Conservation (phyloP, 2,329 filamentous ascomycete genomes). For the Dactylellina drechsleri region DNA sequence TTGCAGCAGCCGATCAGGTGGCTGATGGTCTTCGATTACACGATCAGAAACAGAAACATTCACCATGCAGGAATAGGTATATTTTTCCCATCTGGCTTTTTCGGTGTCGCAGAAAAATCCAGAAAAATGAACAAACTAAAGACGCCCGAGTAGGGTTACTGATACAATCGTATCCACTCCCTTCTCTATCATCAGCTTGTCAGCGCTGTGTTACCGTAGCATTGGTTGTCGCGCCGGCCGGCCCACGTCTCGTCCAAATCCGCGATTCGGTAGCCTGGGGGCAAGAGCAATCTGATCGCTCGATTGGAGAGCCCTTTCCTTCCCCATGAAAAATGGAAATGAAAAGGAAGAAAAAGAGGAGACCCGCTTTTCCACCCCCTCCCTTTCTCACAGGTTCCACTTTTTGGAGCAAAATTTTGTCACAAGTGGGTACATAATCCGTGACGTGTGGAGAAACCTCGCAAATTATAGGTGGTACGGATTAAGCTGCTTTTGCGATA, state of each 20-base stretch:
- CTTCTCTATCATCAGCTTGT: not conserved
- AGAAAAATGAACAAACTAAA: not conserved
- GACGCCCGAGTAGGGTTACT: not conserved
- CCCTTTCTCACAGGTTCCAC: constrained; percentile 11
- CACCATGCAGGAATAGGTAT: constrained; percentile 14
- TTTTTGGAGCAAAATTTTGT: constrained; percentile 25
- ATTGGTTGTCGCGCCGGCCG: not conserved
- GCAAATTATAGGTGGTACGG: constrained; percentile 17
- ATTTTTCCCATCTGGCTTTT: not conserved
- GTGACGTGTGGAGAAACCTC: not conserved
- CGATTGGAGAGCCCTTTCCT: not conserved
- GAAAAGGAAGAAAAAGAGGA: no score
- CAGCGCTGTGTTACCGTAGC: not conserved
- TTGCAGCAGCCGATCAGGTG: constrained; percentile 29
- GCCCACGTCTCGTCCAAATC: no score
- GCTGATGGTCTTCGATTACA: constrained; percentile 32
- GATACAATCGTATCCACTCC: no score
- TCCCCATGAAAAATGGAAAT: constrained; percentile 13
- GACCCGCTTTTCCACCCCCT: not conserved
- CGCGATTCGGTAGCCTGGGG: no score
- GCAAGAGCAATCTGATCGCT: no score
- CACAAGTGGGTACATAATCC: constrained; percentile 19
- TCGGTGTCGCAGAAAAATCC: no score
- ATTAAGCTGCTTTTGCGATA: constrained; percentile 21
- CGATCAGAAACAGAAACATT: constrained; percentile 39